Percentiles rank a stretch among this genome's conserved stretches.
These are phyloP conservation scores for Pogostemon cablin DNA, from an alignment of 257 asterid genomes.

Conservation along the genomic window DNA sequence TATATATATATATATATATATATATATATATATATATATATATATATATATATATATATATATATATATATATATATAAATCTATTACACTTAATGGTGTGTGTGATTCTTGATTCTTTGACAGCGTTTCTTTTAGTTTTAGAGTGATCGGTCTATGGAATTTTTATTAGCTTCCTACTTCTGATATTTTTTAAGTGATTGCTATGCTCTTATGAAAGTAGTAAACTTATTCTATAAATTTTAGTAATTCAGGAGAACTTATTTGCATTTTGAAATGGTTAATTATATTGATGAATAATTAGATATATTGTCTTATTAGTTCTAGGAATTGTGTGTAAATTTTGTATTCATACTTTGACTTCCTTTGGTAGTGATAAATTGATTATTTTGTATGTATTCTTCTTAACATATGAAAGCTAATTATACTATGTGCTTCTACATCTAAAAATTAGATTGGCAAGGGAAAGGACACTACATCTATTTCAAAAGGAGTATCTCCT, in stretches of 20 bases:
- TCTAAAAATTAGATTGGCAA: no score
- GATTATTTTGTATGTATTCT: no score
- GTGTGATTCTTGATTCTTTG: conserved; percentile 9
- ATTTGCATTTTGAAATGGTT: not conserved
- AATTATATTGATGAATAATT: conserved; percentile 10
- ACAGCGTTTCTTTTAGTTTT: not conserved
- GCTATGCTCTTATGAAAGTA: not conserved
- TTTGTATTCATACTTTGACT: no score
- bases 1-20: no score
- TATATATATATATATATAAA: no score
- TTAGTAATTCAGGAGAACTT: conserved; percentile 9
- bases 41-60: no score
- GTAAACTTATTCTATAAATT: not conserved
- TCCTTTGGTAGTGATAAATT: no score
- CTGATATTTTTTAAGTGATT: not conserved
- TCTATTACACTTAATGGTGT: not conserved
- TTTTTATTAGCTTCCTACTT: not conserved
- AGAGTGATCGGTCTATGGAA: conserved; percentile 12
- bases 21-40: no score
- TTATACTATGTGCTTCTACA: no score
- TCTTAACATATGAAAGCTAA: no score
- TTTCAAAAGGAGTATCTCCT: no score
- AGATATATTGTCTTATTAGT: not conserved
- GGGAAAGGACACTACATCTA: no score
- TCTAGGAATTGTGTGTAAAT: not conserved